Base-by-base conservation (phyloP, 2,329 filamentous ascomycete species). In the Alternaria ventricosa region DNA sequence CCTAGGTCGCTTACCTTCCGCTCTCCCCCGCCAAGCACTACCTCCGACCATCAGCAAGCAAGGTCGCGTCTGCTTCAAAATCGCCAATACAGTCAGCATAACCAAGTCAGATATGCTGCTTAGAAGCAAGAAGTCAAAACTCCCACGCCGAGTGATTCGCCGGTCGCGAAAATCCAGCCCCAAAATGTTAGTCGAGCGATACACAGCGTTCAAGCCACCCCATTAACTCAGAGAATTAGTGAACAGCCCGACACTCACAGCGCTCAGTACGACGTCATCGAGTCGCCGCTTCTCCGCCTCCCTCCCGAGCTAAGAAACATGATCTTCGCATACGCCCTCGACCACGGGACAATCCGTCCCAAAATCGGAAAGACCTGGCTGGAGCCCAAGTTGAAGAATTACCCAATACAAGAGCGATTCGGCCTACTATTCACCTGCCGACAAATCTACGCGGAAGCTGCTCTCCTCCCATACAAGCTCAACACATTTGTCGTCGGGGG, bases 291-390 rank as follows among this genome's bases (percentile, higher is more conserved):
- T 4, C 55, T 57, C 2, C 33, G 45, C 28, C 55, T 57, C 2
- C 46, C 45, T 3, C 45, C 55, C 3, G 55, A 57, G 23, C 45
- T 57, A 0, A 22, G 55, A 2, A 22, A 57, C 22, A 12, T 18
- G 4, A 57, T 57, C 30, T 53, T 15, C 25, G 22, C 30, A 3
- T 3, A 3, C 33, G 33, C 15, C 9, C n/a, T 28, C 49, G 18
- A 33, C 9, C 28, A 20, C 6, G 33, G 33, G 33, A 36, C 33
- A 36, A 0, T 36, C 33, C 3, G 1, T 36, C 33, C 33, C 33
- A 0, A 36, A 0, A 0, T 36, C 33, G 33, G 33, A n/a, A 33
- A 0, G n/a, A 33, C 27, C 3, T 28, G 12, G 1, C 28, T 13
- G 4, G 30, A 53, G 6, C 27, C 0, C 49, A 22, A 3, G 20